Conservation (phyloP, 2,329 filamentous ascomycete species). For the Trichoderma lentiforme region DNA sequence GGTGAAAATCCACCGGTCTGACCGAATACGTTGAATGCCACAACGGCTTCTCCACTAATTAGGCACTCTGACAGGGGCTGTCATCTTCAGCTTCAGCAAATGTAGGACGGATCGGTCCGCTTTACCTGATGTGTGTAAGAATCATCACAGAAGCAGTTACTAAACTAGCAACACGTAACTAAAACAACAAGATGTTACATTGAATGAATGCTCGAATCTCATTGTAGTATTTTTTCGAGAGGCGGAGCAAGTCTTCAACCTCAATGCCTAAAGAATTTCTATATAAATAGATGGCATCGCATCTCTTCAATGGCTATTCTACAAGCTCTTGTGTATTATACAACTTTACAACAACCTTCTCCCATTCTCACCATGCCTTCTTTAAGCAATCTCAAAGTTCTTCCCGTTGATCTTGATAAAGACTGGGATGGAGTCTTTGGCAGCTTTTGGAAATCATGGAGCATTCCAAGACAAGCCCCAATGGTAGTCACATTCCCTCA, state of each 20-base stretch:
- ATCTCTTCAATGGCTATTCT: not conserved
- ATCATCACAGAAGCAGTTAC: not conserved
- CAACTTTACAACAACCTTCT: not conserved
- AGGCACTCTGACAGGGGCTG: not conserved
- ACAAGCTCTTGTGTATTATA: not conserved
- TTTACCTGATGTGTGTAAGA: not conserved
- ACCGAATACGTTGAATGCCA: not conserved
- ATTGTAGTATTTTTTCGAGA: not conserved
- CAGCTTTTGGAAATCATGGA: constrained; percentile 7
- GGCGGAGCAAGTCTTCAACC: not conserved
- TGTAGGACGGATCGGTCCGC: not conserved
- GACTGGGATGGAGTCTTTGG: constrained; percentile 5
- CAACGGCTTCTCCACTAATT: not conserved
- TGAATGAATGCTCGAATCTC: not conserved
- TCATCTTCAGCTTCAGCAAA: not conserved
- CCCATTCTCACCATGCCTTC: not conserved
- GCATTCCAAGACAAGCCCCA: not conserved
- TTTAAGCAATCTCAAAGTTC: not conserved
- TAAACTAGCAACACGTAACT: not conserved
- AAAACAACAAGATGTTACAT: not conserved
- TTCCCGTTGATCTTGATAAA: not conserved
- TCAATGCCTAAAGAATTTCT: not conserved
- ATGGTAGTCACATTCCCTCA: constrained; percentile 11
- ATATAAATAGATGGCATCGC: not conserved
- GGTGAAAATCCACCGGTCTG: not conserved